A percentile compares a stretch with the other conserved stretches of the same genome.
phyloP scores from a whole-genome alignment of 148 eudicot species.

The Bassia scoparia region DNA sequence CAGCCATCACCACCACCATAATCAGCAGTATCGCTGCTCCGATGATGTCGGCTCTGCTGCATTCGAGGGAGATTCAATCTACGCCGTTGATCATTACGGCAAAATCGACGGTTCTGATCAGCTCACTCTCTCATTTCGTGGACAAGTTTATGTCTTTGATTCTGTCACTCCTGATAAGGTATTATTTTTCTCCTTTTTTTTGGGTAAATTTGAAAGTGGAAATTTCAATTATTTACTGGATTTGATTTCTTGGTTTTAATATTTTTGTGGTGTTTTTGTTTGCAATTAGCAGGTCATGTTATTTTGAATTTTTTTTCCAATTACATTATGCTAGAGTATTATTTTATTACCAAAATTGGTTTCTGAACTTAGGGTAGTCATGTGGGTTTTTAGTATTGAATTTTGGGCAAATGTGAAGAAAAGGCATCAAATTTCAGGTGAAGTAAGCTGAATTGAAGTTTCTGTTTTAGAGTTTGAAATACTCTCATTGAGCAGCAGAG shows the following conservation, averaged over 20 bases:
- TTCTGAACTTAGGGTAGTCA: too few species aligned
- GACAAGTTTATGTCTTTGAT: constrained; percentile 69
- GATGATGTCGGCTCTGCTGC: constrained; percentile 29
- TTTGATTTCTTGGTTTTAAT: too few species aligned
- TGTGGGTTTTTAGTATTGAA: too few species aligned
- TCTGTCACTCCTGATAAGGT: constrained; percentile 69
- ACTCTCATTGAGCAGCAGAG: background rate
- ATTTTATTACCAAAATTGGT: too few species aligned
- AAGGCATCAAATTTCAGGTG: too few species aligned
- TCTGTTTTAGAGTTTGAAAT: background rate
- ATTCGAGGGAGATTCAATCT: constrained; percentile 25
- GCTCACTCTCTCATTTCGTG: constrained; percentile 62
- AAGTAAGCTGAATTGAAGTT: background rate
- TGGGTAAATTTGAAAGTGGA: too few species aligned
- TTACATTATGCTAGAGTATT: too few species aligned
- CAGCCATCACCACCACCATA: constrained; percentile 38
- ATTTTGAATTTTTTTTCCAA: too few species aligned
- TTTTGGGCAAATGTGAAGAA: background rate
- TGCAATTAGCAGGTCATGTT: too few species aligned
- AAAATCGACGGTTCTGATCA: constrained; percentile 34
- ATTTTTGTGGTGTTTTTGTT: too few species aligned
- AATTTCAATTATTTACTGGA: too few species aligned
- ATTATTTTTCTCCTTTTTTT: background rate
- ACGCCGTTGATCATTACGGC: constrained; percentile 9
- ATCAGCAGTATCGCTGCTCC: constrained; percentile 27